A percentile compares a stretch with the other conserved stretches of the same genome.
Conservation (phyloP, 768 basidiomycete genomes). For the Mycena capillaripes region DNA sequence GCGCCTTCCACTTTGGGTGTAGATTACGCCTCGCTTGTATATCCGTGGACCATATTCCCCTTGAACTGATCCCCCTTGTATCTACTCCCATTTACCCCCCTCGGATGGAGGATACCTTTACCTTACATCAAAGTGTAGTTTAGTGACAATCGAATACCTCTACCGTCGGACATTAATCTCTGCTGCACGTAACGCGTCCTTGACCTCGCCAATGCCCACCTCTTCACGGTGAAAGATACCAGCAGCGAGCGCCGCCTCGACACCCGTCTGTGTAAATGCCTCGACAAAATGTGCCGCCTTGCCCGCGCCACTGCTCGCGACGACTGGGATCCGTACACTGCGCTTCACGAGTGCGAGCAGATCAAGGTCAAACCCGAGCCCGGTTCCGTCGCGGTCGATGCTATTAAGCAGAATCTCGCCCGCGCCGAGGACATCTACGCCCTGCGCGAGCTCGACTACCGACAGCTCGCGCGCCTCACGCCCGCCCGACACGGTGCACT, state of each 20-base stretch:
- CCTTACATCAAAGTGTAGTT: slow-evolving; percentile 47
- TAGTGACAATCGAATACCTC: slow-evolving; percentile 34
- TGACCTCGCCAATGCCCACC: slow-evolving; percentile 88
- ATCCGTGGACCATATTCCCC: slow-evolving; percentile 36
- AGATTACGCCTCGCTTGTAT: slow-evolving; percentile 35
- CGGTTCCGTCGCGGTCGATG: slow-evolving; percentile 96
- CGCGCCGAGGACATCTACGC: slow-evolving; percentile 92
- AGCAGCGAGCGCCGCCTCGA: slow-evolving; percentile 94
- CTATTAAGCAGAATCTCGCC: slow-evolving; percentile 97
- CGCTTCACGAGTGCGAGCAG: slow-evolving; percentile 82
- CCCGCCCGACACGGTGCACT: slow-evolving; percentile 96
- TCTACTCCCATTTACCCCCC: slow-evolving; percentile 33
- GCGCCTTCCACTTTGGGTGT: slow-evolving; percentile 35
- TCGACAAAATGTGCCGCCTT: slow-evolving; percentile 85
- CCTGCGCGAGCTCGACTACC: slow-evolving; percentile 90
- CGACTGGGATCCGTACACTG: slow-evolving; percentile 89
- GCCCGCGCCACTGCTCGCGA: slow-evolving; percentile 96
- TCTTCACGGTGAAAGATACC: slow-evolving; percentile 97
- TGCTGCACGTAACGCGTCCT: slow-evolving; percentile 63
- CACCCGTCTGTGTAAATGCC: slow-evolving; percentile 83
- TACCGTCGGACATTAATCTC: slow-evolving; percentile 63
- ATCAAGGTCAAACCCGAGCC: slow-evolving; percentile 91
- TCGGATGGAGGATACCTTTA: slow-evolving; percentile 38
- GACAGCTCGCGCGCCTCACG: slow-evolving; percentile 87
- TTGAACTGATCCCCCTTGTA: slow-evolving; percentile 30